Percentiles rank a stretch among this genome's conserved stretches.
phyloP scores from a whole-genome alignment of 164 flowering plant species.

The Kalanchoe fedtschenkoi region DNA sequence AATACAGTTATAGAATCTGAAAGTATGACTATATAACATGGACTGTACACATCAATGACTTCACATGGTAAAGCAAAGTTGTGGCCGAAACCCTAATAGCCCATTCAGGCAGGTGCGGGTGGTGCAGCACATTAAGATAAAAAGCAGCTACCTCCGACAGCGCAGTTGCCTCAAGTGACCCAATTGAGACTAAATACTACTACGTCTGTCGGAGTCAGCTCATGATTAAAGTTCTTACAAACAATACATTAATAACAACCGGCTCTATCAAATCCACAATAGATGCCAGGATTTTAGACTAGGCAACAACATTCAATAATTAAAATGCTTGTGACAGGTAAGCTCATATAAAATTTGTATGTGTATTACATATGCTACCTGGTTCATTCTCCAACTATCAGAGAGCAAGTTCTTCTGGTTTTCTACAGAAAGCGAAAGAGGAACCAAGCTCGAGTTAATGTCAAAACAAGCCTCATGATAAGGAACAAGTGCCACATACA shows the following conservation, averaged over 20 bases:
- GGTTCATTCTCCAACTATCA: constrained; percentile 86
- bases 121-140: background rate
- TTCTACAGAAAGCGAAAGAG: constrained; percentile 33
- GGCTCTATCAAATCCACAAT: background rate
- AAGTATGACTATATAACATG: background rate
- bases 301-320: no score
- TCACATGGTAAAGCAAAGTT: background rate
- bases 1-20: background rate
- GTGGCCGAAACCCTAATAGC: background rate
- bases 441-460: background rate
- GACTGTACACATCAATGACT: background rate
- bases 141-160: background rate
- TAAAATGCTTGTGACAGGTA: background rate
- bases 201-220: background rate
- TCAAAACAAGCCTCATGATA: background rate
- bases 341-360: background rate
- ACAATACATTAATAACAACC: background rate
- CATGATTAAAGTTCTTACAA: background rate
- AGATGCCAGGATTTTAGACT: background rate
- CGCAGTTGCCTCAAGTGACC: background rate
- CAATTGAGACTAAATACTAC: background rate
- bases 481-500: background rate
- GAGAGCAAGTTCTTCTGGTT: constrained; percentile 81
- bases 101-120: background rate
- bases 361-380: constrained; percentile 36